Evolutionary conservation across 306 rosid species (phyloP), one percentile per base, ranked within the genome.

Genomic region (Malus fusca): DNA sequence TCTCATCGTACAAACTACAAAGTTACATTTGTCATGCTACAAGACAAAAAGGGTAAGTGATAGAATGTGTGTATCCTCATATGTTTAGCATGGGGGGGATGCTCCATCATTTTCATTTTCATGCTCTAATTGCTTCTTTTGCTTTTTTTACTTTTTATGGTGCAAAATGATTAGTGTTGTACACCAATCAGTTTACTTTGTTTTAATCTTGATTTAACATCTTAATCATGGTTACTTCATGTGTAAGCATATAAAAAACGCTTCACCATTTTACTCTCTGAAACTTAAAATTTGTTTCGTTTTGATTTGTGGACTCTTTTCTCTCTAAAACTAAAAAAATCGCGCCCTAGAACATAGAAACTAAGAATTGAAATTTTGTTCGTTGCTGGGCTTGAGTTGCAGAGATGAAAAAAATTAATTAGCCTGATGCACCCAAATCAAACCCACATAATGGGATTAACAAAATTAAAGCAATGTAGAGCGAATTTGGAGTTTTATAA

Each of bases 1-100:
- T 69, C 31, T 68, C 63, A 60, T 72, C 43, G 88, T 82, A 75
- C 83, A 70, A 30, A 58, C 88, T 82, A 75, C 83, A 62, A 40
- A 44, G 37, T 5, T 31, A 56, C 68, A 66, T 4, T 31, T 26
- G 51, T 46, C 75, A 69, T 56, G 33, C 82, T 26, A 69, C 21
- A 68, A 37, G 71, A 79, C 81, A 81, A 69, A 58, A 30, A 26
- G 3, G 11, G 6, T 56, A 64, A 30, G 23, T 51, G 40, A 3
- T 84, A 56, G 2, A 43, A 68, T 77, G 79, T 58, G 84, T 74
- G 59, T 69, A 68, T 5, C 78, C 86, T 55, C 80, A 72, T 52
- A 44, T 22, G 65, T n/a, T 65, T 84, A 70, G 6, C 77, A 73
- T 81, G 79, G 48, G 52, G 28, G 71, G 76, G 62, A 1, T 13